Evolutionary conservation across 2,329 filamentous ascomycete genomes (phyloP).

Genomic region (Talaromyces atroroseus): DNA sequence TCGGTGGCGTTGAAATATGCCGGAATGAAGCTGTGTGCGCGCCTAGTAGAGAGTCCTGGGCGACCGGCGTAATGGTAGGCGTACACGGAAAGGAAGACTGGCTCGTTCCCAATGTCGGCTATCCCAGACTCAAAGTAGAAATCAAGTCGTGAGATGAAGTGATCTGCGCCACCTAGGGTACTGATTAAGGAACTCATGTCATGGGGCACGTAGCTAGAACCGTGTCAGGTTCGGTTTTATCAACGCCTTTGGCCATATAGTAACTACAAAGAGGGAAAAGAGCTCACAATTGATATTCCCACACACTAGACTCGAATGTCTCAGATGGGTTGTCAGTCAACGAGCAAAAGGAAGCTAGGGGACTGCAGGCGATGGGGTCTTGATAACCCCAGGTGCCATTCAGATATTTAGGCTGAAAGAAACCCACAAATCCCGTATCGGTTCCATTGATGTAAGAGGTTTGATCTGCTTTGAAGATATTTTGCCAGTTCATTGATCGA

Average conservation of each 20-base stretch:
- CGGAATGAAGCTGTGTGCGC: constrained; percentile 60
- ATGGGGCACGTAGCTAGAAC: constrained; percentile 47
- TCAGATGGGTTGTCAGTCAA: constrained; percentile 26
- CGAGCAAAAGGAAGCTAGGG: constrained; percentile 22
- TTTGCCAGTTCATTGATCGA: constrained; percentile 61
- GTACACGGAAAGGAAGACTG: constrained; percentile 58
- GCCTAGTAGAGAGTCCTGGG: constrained; percentile 45
- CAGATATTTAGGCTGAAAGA: constrained; percentile 64
- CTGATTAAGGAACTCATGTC: constrained; percentile 50
- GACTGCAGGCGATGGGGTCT: constrained; percentile 44
- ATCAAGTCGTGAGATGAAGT: constrained; percentile 55
- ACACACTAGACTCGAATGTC: constrained; percentile 29
- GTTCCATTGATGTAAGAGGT: constrained; percentile 51
- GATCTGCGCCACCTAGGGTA: constrained; percentile 53
- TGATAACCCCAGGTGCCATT: constrained; percentile 68
- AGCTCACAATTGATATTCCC: constrained; percentile 42
- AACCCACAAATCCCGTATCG: constrained; percentile 64
- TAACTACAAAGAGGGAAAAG: background rate
- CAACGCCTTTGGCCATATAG: background rate
- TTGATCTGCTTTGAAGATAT: constrained; percentile 60
- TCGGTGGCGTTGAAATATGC: constrained; percentile 53
- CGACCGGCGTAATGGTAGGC: constrained; percentile 64
- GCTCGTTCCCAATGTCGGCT: constrained; percentile 62
- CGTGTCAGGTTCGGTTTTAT: constrained; percentile 35
- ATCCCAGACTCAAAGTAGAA: constrained; percentile 61